Percentiles rank a stretch among this genome's conserved stretches.
Conservation (phyloP, 495 filamentous ascomycete genomes). For the Xylaria castorea region DNA sequence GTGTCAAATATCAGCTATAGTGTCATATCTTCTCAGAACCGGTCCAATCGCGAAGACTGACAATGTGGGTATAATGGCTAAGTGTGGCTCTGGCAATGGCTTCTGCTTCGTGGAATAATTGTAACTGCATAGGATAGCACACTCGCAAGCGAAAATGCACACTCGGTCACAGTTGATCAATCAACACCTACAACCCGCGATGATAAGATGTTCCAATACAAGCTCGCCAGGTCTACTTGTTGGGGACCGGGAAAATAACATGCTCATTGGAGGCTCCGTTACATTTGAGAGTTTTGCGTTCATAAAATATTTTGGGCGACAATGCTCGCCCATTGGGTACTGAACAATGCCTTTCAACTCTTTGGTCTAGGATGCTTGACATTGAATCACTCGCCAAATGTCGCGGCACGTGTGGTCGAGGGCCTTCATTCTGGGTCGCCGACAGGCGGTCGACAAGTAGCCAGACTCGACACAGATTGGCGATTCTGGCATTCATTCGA, state of each 20-base stretch:
- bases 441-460: constrained; percentile 22
- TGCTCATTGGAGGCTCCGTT: not conserved
- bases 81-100: not conserved
- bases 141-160: not conserved
- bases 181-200: not conserved
- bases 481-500: constrained; percentile 37
- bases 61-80: constrained; percentile 7
- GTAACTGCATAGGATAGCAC: not conserved
- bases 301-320: not conserved
- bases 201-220: constrained; percentile 1
- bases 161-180: not conserved
- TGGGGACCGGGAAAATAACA: not conserved
- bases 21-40: constrained; percentile 1
- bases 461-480: constrained; percentile 40
- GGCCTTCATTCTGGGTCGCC: not conserved
- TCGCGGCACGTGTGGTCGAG: not conserved
- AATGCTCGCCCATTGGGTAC: not conserved
- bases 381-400: not conserved
- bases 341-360: constrained; percentile 7
- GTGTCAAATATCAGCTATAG: not conserved
- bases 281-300: not conserved
- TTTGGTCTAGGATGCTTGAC: not conserved
- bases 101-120: constrained; percentile 20
- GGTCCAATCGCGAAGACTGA: constrained; percentile 1
- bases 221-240: not conserved